Base-by-base conservation (phyloP, 2,329 filamentous ascomycete genomes). In the Nemania diffusa region DNA sequence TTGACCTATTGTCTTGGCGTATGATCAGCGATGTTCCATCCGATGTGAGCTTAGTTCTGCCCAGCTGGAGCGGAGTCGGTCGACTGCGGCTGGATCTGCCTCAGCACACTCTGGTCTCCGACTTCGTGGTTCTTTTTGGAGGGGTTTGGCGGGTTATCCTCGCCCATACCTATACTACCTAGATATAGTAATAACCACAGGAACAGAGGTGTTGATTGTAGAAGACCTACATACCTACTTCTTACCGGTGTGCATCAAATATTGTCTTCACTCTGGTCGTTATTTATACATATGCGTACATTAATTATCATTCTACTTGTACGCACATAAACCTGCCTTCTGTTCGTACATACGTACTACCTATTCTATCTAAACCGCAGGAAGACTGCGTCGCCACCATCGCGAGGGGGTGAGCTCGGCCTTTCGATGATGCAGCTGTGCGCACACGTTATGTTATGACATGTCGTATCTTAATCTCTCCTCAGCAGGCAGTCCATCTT, bases 1-100 rank as follows among this genome's bases (percentile, higher is more conserved):
- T 57, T 56, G 57, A 63, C 64, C 67, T 75, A 75, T 75, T 75
- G 71, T 69, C 73, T 75, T 75, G 72, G 73, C 74, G 60, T 66
- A 63, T 68, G 65, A 68, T 73, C 65, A 65, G 67, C 67, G 64
- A 71, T 70, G 67, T 67, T 66, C 62, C 69, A 71, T 72, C 73
- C 66, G 69, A 73, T 72, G 64, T 64, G 46, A 69, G 70, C 62
- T 71, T 72, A 72, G 70, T 66, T 72, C 60, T 53, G 55, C 63
- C 63, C 69, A 71, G 69, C 69, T 71, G 64, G 67, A 72, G 68
- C 66, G 63, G 68, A 69, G 65, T 70, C 62, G 64, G 62, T 64
- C 61, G 66, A 68, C 65, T 72, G 68, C 70, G 70, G 70, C 70
- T 72, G 70, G 70, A 72, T 71, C 70, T 70, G 46, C 62, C 64